Percentiles rank a stretch among this genome's conserved stretches.
These are phyloP conservation scores for Fusarium liriodendri DNA, from an alignment of 2,329 filamentous ascomycete genomes.

Conservation along the genomic window DNA sequence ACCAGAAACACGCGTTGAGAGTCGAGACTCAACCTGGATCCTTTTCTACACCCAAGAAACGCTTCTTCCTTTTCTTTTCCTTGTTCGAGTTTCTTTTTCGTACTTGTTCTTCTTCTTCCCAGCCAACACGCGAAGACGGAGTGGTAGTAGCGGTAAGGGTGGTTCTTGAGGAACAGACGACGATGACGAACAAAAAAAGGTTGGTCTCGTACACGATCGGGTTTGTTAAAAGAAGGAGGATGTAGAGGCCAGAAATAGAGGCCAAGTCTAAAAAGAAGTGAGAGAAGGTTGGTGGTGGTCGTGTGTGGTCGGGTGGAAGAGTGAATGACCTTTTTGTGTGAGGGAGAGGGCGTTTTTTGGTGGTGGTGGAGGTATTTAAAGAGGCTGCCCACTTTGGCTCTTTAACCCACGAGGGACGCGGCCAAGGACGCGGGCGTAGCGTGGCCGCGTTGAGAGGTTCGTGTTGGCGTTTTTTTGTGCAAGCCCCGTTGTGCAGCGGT, in stretches of 20 bases:
- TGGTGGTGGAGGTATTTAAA: constrained; percentile 40
- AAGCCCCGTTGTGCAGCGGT: constrained; percentile 3
- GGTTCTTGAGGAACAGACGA: constrained; percentile 11
- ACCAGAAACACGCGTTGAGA: constrained; percentile 19
- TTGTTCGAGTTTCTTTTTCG: neutral
- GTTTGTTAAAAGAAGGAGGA: neutral
- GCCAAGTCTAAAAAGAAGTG: constrained; percentile 7
- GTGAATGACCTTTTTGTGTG: constrained; percentile 24
- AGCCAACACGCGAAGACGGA: neutral
- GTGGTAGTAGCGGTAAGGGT: constrained; percentile 2
- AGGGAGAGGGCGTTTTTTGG: constrained; percentile 21
- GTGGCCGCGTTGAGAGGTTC: constrained; percentile 2
- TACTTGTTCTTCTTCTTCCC: neutral
- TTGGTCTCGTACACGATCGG: constrained; percentile 25
- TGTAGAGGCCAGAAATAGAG: constrained; percentile 19
- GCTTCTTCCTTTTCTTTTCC: neutral
- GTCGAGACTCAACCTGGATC: neutral
- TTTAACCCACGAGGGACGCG: neutral
- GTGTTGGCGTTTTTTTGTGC: constrained; percentile 33
- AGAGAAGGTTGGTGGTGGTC: neutral
- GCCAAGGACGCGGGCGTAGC: constrained; percentile 23
- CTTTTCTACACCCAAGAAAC: neutral
- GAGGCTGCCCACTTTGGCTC: constrained; percentile 23
- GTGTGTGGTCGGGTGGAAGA: neutral
- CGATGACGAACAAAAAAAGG: neutral